These are phyloP conservation scores for Paxillus involutus DNA, from an alignment of 768 basidiomycete species.

Conservation along the genomic window DNA sequence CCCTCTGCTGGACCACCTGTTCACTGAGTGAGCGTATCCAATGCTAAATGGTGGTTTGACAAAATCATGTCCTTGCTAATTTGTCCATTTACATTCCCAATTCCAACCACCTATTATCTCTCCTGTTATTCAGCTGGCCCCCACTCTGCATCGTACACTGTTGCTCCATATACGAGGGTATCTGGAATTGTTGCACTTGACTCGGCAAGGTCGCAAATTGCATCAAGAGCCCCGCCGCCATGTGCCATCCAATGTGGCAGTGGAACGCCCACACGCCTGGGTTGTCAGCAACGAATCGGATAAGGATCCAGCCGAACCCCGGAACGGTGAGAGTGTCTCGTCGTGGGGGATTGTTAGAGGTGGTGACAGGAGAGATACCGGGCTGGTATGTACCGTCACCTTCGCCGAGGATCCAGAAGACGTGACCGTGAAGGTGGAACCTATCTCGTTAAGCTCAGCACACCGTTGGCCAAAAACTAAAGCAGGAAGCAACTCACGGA, in stretches of 20 bases:
- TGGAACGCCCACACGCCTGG: conserved; percentile 48
- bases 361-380: conserved; percentile 28
- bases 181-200: conserved; percentile 30
- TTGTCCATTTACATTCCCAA: conserved; percentile 15
- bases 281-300: conserved; percentile 44
- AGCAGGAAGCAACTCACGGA: conserved; percentile 18
- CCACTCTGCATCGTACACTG: conserved; percentile 36
- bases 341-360: conserved; percentile 37
- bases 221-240: conserved; percentile 41
- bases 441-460: conserved; percentile 9
- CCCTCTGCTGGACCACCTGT: too few species aligned
- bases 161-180: conserved; percentile 33
- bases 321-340: conserved; percentile 44
- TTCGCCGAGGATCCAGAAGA: conserved; percentile 35
- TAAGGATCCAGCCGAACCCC: conserved; percentile 34
- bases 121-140: conserved; percentile 17
- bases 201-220: conserved; percentile 40
- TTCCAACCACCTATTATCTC: conserved; percentile 13
- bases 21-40: neutral
- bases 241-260: conserved; percentile 41
- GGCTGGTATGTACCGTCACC: conserved; percentile 35
- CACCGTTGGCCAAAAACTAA: neutral
- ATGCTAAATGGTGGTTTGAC: neutral
- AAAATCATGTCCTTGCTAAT: neutral
- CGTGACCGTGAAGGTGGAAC: conserved; percentile 41